Evolutionary conservation across 768 basidiomycete species (phyloP).

Genomic region (Tylopilus sp.): DNA sequence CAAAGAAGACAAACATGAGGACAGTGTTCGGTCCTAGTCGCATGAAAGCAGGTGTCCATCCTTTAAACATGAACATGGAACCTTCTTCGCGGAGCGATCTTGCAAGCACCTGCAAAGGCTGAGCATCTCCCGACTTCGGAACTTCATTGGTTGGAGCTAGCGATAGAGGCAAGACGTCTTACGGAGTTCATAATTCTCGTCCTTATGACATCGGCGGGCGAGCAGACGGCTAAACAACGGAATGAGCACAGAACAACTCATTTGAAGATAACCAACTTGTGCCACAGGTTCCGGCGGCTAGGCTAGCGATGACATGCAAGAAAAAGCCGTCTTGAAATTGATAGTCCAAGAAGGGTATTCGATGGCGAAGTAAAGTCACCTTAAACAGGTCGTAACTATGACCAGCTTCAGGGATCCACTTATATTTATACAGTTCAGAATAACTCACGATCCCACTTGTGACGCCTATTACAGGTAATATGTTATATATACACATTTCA

Average conservation of each 20-base stretch:
- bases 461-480: conserved; percentile 47
- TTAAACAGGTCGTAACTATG: conserved; percentile 79
- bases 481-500: conserved; percentile 1
- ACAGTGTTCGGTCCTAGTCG: conserved; percentile 83
- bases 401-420: conserved; percentile 1
- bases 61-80: conserved; percentile 75
- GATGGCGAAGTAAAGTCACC: conserved; percentile 46
- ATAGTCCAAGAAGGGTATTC: conserved; percentile 53
- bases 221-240: conserved; percentile 57
- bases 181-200: conserved; percentile 80
- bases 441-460: conserved; percentile 78
- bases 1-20: conserved; percentile 81
- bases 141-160: conserved; percentile 1
- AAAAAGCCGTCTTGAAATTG: conserved; percentile 63
- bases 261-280: conserved; percentile 53
- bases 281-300: conserved; percentile 69
- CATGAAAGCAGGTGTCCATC: conserved; percentile 87
- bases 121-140: conserved; percentile 47
- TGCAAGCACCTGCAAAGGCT: conserved; percentile 49
- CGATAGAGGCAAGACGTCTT: conserved; percentile 20
- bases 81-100: conserved; percentile 72
- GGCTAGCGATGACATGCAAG: conserved; percentile 66
- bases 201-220: conserved; percentile 73
- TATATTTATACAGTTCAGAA: not conserved
- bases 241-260: not conserved